These are phyloP conservation scores for Cornus controversa DNA, from an alignment of 148 eudicot species.

Conservation along the genomic window DNA sequence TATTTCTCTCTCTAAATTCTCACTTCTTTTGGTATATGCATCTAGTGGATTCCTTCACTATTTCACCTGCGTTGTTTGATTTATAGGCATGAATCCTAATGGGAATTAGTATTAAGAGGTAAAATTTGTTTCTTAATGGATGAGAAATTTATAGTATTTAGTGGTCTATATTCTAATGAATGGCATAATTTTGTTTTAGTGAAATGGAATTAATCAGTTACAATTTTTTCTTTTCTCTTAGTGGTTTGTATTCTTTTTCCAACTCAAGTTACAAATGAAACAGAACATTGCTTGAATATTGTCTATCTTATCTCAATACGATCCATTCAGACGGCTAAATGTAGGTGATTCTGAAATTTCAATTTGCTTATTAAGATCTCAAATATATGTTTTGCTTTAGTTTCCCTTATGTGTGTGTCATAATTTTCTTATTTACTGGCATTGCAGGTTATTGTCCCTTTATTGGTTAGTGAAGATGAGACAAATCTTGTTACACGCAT, in stretches of 20 bases:
- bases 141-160: too few species aligned
- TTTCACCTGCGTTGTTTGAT: too few species aligned
- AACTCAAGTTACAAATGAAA: constrained; percentile 71
- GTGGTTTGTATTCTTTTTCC: neutral
- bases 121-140: too few species aligned
- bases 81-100: too few species aligned
- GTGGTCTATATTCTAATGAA: too few species aligned
- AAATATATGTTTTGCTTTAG: neutral
- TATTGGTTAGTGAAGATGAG: constrained; percentile 79
- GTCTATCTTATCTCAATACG: constrained; percentile 78
- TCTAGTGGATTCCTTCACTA: too few species aligned
- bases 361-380: neutral
- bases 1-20: too few species aligned
- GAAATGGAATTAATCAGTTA: too few species aligned
- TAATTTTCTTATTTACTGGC: constrained; percentile 11
- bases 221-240: neutral
- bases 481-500: constrained; percentile 87
- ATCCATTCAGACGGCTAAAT: constrained; percentile 73
- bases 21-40: too few species aligned
- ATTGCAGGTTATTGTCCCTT: constrained; percentile 83
- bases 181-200: too few species aligned
- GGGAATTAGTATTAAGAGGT: too few species aligned
- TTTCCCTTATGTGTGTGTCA: neutral
- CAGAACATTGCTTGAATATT: constrained; percentile 64
- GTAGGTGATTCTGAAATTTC: constrained; percentile 37